Percentiles rank a stretch among this genome's conserved stretches.
Evolutionary conservation across 2,329 filamentous ascomycete species (phyloP).

Genomic region (Orbilia brochopaga): DNA sequence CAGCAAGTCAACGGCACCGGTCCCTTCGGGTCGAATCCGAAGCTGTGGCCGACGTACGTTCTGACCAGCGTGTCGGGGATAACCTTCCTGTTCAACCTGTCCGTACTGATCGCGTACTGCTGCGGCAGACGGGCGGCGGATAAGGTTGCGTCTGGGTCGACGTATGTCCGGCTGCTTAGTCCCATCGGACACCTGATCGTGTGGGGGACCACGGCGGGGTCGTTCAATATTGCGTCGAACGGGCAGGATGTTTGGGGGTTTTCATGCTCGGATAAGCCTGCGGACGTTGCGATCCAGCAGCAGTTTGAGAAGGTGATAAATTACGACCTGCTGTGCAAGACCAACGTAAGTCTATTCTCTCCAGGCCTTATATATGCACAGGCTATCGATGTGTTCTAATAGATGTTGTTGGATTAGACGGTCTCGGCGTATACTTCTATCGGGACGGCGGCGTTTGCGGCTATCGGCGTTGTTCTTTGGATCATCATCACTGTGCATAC

Average conservation of each 20-base stretch:
- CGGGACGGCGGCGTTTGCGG: slow-evolving; percentile 33
- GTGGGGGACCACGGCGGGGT: slow-evolving; percentile 26
- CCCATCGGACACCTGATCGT: slow-evolving; percentile 42
- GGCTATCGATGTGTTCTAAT: neutral
- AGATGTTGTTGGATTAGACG: slow-evolving; percentile 17
- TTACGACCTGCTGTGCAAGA: slow-evolving; percentile 34
- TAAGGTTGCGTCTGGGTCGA: slow-evolving; percentile 23
- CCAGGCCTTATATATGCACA: neutral
- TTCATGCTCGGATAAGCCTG: slow-evolving; percentile 35
- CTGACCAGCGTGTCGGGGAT: slow-evolving; percentile 20
- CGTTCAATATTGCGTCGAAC: slow-evolving; percentile 22
- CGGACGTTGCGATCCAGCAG: slow-evolving; percentile 34
- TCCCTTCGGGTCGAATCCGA: slow-evolving; percentile 44
- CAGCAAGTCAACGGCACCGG: slow-evolving; percentile 38
- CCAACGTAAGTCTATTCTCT: slow-evolving; percentile 25
- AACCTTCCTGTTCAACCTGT: slow-evolving; percentile 30
- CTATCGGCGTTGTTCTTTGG: slow-evolving; percentile 38
- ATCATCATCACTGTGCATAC: slow-evolving; percentile 21
- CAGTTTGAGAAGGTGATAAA: slow-evolving; percentile 33
- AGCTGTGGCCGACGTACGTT: slow-evolving; percentile 46
- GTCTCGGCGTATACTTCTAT: slow-evolving; percentile 31
- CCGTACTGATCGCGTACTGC: slow-evolving; percentile 35
- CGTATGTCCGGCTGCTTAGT: slow-evolving; percentile 39
- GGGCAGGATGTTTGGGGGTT: slow-evolving; percentile 47
- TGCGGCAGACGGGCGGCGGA: slow-evolving; percentile 39